Evolutionary conservation across 306 rosid species (phyloP).

Genomic region (Comarum palustre): DNA sequence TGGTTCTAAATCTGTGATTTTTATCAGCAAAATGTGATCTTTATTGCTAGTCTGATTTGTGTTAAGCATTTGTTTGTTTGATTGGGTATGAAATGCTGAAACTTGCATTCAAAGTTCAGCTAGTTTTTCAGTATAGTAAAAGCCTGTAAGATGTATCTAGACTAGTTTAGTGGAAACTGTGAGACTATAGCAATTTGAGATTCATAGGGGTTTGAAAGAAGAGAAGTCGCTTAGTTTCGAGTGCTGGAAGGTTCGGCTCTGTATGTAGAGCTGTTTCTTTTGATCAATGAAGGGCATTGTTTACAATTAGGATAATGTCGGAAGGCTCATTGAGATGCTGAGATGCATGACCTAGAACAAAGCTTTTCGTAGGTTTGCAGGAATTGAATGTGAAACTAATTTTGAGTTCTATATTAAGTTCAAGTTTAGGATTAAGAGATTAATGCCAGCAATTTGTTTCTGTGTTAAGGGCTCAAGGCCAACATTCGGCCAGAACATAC

Average conservation of each 20-base stretch:
- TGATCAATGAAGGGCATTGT: not conserved
- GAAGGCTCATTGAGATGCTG: not conserved
- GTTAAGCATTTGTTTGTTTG: not conserved
- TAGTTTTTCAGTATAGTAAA: too few species aligned
- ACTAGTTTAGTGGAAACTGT: not conserved
- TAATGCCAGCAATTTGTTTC: not conserved
- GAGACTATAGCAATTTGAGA: not conserved
- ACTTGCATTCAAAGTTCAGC: not conserved
- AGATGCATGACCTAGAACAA: not conserved
- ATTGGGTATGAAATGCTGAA: conserved; percentile 3
- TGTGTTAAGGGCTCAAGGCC: not conserved
- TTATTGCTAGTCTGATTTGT: not conserved
- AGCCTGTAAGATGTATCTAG: too few species aligned
- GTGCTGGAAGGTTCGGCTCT: not conserved
- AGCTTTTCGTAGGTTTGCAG: not conserved
- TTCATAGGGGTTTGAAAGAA: not conserved
- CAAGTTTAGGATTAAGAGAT: not conserved
- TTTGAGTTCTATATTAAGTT: not conserved
- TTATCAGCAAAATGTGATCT: not conserved
- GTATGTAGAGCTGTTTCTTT: not conserved
- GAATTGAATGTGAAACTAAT: not conserved
- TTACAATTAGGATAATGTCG: not conserved
- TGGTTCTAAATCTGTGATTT: not conserved
- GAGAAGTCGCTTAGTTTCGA: not conserved
- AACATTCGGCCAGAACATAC: not conserved